Evolutionary conservation across 148 eudicot species (phyloP).

Genomic region (Mesembryanthemum crystallinum): DNA sequence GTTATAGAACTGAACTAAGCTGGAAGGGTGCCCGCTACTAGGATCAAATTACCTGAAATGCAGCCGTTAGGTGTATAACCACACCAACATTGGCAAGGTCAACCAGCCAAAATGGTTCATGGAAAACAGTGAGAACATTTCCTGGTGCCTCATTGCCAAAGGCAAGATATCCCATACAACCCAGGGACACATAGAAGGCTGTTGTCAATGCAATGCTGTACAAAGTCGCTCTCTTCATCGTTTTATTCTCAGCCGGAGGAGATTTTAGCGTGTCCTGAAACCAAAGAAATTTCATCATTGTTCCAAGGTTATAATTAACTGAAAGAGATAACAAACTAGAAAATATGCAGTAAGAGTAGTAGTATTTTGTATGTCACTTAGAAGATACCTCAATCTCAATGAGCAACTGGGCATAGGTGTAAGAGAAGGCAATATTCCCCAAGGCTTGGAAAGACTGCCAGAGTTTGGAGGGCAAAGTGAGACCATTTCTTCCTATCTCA

Average conservation of each 20-base stretch:
- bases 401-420: conserved; percentile 30
- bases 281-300: neutral
- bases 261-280: conserved; percentile 31
- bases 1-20: too few relatives aligned
- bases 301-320: too few relatives aligned
- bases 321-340: neutral
- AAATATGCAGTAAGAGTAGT: neutral
- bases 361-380: neutral
- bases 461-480: conserved; percentile 21
- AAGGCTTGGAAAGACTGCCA: conserved; percentile 39
- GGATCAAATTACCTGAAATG: conserved; percentile 24
- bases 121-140: conserved; percentile 33
- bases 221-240: conserved; percentile 35
- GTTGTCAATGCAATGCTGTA: conserved; percentile 28
- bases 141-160: conserved; percentile 32
- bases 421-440: conserved; percentile 35
- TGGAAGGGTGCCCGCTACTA: neutral
- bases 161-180: conserved; percentile 35
- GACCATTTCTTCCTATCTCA: conserved; percentile 15
- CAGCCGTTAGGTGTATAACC: conserved; percentile 29
- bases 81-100: conserved; percentile 29
- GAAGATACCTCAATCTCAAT: conserved; percentile 35
- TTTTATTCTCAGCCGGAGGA: conserved; percentile 34
- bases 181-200: conserved; percentile 26
- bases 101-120: conserved; percentile 33